Conservation (phyloP, 202 grass and related monocot species). For the Carex arenaria region DNA sequence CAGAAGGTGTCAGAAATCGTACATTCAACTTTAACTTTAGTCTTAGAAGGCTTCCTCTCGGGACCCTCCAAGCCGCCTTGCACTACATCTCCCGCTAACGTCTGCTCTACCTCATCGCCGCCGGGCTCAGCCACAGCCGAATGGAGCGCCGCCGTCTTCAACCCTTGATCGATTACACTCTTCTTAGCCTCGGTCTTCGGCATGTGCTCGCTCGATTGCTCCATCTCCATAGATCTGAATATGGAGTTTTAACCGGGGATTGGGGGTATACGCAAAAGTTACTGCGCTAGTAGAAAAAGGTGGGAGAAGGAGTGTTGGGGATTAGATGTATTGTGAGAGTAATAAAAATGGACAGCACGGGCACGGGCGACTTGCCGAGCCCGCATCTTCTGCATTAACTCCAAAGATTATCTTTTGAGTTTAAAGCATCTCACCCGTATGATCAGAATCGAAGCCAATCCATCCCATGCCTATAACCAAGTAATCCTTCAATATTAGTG, state of each 20-base stretch:
- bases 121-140: background rate
- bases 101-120: background rate
- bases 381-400: too few relatives aligned
- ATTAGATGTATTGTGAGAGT: background rate
- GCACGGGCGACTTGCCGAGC: background rate
- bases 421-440: too few relatives aligned
- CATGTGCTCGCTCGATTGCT: slow-evolving; percentile 8
- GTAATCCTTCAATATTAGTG: too few relatives aligned
- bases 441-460: too few relatives aligned
- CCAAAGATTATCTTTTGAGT: too few relatives aligned
- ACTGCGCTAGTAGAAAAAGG: slow-evolving; percentile 5
- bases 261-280: background rate
- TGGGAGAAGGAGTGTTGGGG: background rate
- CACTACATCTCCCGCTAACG: background rate
- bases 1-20: slow-evolving; percentile 13
- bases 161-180: background rate
- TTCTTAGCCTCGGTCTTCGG: background rate
- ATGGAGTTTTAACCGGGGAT: background rate
- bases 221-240: slow-evolving; percentile 7
- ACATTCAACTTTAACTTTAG: slow-evolving; percentile 21
- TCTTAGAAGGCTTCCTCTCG: background rate
- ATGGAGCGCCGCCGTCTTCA: background rate
- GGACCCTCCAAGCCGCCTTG: background rate
- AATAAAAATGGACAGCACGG: background rate
- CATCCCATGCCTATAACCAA: too few relatives aligned